phyloP scores from a whole-genome alignment of 2,329 filamentous ascomycete species.

The Aureobasidium namibiae region DNA sequence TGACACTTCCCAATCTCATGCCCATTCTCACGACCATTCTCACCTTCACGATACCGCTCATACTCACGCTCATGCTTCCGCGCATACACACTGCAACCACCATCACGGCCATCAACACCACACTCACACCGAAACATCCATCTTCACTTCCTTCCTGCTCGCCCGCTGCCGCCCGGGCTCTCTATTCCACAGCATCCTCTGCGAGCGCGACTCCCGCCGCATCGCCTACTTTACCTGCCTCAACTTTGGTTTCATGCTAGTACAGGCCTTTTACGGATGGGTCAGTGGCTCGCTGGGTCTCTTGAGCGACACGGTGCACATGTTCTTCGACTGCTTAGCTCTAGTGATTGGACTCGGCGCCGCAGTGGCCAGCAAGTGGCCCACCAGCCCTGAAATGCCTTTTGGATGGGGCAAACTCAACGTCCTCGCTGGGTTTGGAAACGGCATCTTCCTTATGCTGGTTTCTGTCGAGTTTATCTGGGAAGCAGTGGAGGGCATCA shows the following conservation, averaged over 20 bases:
- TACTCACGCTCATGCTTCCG: background rate
- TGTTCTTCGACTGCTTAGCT: slow-evolving; percentile 97
- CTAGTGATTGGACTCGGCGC: slow-evolving; percentile 84
- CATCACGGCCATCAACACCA: slow-evolving; percentile 22
- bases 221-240: slow-evolving; percentile 97
- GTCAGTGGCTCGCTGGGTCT: slow-evolving; percentile 86
- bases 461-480: slow-evolving; percentile 95
- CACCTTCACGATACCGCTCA: slow-evolving; percentile 21
- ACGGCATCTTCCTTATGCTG: slow-evolving; percentile 89
- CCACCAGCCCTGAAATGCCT: slow-evolving; percentile 76
- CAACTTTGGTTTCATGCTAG: slow-evolving; percentile 89
- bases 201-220: slow-evolving; percentile 83
- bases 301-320: slow-evolving; percentile 96
- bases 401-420: slow-evolving; percentile 97
- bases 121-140: slow-evolving; percentile 46
- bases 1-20: slow-evolving; percentile 28
- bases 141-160: slow-evolving; percentile 66
- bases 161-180: slow-evolving; percentile 62
- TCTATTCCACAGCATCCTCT: slow-evolving; percentile 74
- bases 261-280: slow-evolving; percentile 92
- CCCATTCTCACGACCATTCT: slow-evolving; percentile 24
- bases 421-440: slow-evolving; percentile 90
- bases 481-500: slow-evolving; percentile 81
- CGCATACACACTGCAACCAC: slow-evolving; percentile 17
- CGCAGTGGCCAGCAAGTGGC: slow-evolving; percentile 94